Evolutionary conservation across 2,329 filamentous ascomycete species (phyloP).

Genomic region (Nothophoma quercina): DNA sequence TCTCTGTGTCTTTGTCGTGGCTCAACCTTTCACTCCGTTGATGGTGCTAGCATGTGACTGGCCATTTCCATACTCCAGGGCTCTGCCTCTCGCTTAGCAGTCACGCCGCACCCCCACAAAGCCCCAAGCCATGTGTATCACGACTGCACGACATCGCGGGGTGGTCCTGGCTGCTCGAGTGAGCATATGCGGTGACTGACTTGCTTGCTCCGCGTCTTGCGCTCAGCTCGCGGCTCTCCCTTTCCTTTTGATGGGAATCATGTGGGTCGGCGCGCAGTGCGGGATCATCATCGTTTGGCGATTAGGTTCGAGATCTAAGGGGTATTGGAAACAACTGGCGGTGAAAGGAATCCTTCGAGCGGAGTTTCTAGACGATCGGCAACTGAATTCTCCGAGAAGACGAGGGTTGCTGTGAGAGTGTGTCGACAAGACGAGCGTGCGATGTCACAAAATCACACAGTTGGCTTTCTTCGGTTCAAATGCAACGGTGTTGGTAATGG

Average conservation of each 20-base stretch:
- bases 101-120: slow-evolving; percentile 11
- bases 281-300: slow-evolving; percentile 9
- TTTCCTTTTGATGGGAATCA: slow-evolving; percentile 9
- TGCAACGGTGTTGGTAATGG: background rate
- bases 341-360: slow-evolving; percentile 1
- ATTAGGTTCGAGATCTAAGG: slow-evolving; percentile 20
- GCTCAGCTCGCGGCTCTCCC: slow-evolving; percentile 10
- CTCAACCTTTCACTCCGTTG: slow-evolving; percentile 9
- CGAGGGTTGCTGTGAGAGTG: background rate
- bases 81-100: slow-evolving; percentile 12
- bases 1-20: slow-evolving; percentile 7
- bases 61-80: slow-evolving; percentile 2
- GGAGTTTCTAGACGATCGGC: slow-evolving; percentile 5
- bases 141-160: slow-evolving; percentile 27
- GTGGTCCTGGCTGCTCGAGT: slow-evolving; percentile 18
- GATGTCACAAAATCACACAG: background rate
- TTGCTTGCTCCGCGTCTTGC: slow-evolving; percentile 15
- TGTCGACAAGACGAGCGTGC: background rate
- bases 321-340: slow-evolving; percentile 11
- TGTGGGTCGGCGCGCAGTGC: slow-evolving; percentile 16
- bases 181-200: slow-evolving; percentile 20
- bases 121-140: slow-evolving; percentile 19
- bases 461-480: background rate
- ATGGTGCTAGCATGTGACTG: slow-evolving; percentile 12
- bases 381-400: background rate